Base-by-base conservation (phyloP, 2,329 filamentous ascomycete species). In the Scedosporium minutisporum region DNA sequence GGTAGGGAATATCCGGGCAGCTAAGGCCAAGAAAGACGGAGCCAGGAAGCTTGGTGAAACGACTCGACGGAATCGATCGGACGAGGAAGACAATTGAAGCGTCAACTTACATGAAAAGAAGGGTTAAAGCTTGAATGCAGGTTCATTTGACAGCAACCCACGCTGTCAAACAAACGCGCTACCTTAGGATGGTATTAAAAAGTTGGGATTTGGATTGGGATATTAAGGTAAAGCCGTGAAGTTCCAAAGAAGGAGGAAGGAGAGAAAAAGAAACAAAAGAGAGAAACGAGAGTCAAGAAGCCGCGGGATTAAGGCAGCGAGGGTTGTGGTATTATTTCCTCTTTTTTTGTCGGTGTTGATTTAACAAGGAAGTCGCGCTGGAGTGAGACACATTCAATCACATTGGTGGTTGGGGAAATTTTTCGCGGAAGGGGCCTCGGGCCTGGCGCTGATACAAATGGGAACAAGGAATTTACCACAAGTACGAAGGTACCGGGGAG, bases 131-230 rank as follows among this genome's bases (percentile, higher is more conserved):
- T 78, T 78, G 78, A 80, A 80, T 93, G 91, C 93, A 97, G 91
- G 91, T 95, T 96, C 93, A 96, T 96, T 91, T 93, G 91, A 96
- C 91, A 93, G 91, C 88, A 48, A 75, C 68, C 69, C 65, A 73
- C 78, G 87, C 87, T 90, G 90, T 82, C 91, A 95, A 96, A 88
- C 82, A 91, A 96, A 87, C 91, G 91, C 91, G 91, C 91, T 76
- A 76, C 71, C 67, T 62, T 61, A 58, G 42, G 38, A 55, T 12
- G 51, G 48, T 41, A 53, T 55, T 55, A 25, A 55, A 55, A 46
- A 18, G 63, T 42, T 33, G 41, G 41, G 29, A 18, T 62, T 42
- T 33, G 41, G 41, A 60, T 60, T 60, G 62, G 64, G 29, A 66
- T 65, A 63, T 57, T 65, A 63, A 21, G 61, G 61, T 63, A 58